These are phyloP conservation scores for Plicaturopsis crispa DNA, from an alignment of 768 basidiomycete species.

Conservation along the genomic window DNA sequence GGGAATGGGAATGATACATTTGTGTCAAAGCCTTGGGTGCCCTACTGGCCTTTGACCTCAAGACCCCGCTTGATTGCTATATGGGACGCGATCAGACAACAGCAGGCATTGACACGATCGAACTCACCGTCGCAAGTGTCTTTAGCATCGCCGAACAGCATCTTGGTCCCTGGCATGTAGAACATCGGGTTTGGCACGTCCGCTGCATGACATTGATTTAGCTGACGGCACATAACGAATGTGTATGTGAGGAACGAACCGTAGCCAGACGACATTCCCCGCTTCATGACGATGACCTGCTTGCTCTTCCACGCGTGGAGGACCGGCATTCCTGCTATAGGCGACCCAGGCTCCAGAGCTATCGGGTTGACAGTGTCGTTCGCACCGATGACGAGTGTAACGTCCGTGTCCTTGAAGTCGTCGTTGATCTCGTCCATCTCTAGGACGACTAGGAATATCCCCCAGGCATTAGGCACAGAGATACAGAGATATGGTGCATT, in stretches of 20 bases:
- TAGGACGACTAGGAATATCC: constrained; percentile 56
- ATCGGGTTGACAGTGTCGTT: constrained; percentile 93
- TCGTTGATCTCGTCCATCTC: constrained; percentile 97
- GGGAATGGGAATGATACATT: no score
- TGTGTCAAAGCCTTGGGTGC: no score
- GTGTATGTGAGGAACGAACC: constrained; percentile 33
- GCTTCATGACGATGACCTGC: constrained; percentile 88
- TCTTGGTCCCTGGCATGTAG: constrained; percentile 84
- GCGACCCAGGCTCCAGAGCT: constrained; percentile 76
- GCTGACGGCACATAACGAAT: no score
- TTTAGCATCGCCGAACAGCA: constrained; percentile 91
- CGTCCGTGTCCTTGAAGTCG: constrained; percentile 81
- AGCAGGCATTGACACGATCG: neutral
- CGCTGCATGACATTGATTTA: no score
- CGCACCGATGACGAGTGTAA: constrained; percentile 87
- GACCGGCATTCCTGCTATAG: constrained; percentile 91
- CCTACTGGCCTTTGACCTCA: constrained; percentile 23
- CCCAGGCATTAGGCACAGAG: constrained; percentile 2
- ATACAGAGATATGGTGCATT: neutral
- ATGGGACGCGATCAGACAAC: constrained; percentile 3
- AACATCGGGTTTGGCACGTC: constrained; percentile 94
- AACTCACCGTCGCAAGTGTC: constrained; percentile 76
- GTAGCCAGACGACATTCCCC: constrained; percentile 84
- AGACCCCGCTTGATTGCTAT: constrained; percentile 57
- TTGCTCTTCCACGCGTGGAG: constrained; percentile 92